Base-by-base conservation (phyloP, 1,284 basidiomycete genomes). In the Calocybe gambosa region DNA sequence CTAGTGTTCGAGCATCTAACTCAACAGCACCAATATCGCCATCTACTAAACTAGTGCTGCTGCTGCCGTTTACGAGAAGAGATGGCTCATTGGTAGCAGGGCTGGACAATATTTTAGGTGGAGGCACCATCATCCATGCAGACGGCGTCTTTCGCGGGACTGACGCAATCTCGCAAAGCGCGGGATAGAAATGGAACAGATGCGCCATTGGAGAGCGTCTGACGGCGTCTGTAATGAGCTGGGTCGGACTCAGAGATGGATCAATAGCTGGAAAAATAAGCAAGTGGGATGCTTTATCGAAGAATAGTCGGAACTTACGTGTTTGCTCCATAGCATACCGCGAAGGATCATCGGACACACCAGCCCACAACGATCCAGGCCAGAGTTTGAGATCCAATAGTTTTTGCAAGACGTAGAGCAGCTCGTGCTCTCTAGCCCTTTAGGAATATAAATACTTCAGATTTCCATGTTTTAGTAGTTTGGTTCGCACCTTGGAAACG, bases 111-210 rank as follows among this genome's bases (percentile, higher is more conserved):
- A 46, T 28, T 16, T 43, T 36, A 15, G 51, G 53, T 37, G 28
- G 2, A 13, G 28, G 28, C 5, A 29, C 28, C 10, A 49, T 40
- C 35, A 84, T 64, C 84, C 84, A 87, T n/a, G 78, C 73, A n/a
- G 73, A 70, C 0, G 88, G 85, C 8, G 78, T 72, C 53, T 75
- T 77, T 21, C 79, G 69, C 0, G 81, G 77, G 47, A 83, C 75
- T 5, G 87, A 80, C 1, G 78, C 82, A 39, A 95, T 82, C 55
- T 91, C 83, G 54, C 85, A 85, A 5, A 96, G 63, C 1, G 86
- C 67, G 0, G 79, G 70, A 58, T 93, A 93, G 52, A 94, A 82
- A 56, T 86, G 80, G 73, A 94, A 93, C 8, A 96, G 68, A 59
- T 93, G 91, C 0, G 85, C 89, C 18, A 80, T 73, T 0, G 78